Evolutionary conservation across 2,329 filamentous ascomycete genomes (phyloP).

Genomic region (Chrysosporium keratinophilum): DNA sequence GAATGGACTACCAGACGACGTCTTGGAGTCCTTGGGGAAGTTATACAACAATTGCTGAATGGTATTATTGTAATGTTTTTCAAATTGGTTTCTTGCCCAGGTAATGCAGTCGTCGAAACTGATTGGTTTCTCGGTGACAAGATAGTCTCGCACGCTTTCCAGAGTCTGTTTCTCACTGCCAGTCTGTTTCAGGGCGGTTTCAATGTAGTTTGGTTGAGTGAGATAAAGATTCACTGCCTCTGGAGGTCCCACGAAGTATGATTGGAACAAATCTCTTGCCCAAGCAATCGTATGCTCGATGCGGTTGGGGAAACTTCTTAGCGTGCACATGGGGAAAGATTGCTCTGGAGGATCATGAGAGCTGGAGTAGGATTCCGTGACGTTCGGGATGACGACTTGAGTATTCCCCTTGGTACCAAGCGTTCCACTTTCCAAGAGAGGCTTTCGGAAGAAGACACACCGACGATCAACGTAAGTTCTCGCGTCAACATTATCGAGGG

Average conservation of each 20-base stretch:
- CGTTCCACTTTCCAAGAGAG: slow-evolving; percentile 89
- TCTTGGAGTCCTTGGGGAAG: slow-evolving; percentile 88
- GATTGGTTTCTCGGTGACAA: slow-evolving; percentile 82
- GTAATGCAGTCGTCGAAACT: slow-evolving; percentile 94
- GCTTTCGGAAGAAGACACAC: slow-evolving; percentile 97
- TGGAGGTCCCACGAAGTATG: slow-evolving; percentile 82
- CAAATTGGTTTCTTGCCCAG: slow-evolving; percentile 88
- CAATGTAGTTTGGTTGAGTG: slow-evolving; percentile 80
- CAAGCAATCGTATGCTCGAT: slow-evolving; percentile 99
- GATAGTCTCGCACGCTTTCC: slow-evolving; percentile 77
- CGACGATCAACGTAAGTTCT: slow-evolving; percentile 91
- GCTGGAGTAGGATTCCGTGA: slow-evolving; percentile 94
- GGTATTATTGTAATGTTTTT: slow-evolving; percentile 93
- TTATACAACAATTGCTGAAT: slow-evolving; percentile 93
- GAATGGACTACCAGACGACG: slow-evolving; percentile 80
- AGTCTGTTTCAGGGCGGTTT: slow-evolving; percentile 76
- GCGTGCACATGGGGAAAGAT: slow-evolving; percentile 97
- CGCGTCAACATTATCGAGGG: slow-evolving; percentile 93
- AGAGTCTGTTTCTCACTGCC: slow-evolving; percentile 91
- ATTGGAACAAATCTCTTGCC: slow-evolving; percentile 92
- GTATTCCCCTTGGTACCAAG: slow-evolving; percentile 96
- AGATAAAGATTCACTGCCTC: slow-evolving; percentile 93
- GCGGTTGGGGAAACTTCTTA: slow-evolving; percentile 93
- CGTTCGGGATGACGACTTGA: slow-evolving; percentile 78
- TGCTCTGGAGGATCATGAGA: slow-evolving; percentile 97